Conservation (phyloP, 1,284 basidiomycete species). For the Anthracocystis setariae region DNA sequence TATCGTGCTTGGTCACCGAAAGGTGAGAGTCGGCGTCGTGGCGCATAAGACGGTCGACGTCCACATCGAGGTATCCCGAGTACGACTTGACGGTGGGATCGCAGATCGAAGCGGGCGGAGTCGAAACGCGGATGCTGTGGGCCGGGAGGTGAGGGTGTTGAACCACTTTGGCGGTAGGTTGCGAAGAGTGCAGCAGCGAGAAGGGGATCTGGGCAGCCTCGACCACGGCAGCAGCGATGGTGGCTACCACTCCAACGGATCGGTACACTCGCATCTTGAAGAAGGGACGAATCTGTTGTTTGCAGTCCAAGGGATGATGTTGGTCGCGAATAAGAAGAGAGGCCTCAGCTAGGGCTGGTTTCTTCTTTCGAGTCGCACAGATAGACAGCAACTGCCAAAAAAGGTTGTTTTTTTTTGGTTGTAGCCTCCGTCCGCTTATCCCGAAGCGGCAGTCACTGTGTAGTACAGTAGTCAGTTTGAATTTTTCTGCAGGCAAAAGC, state of each 20-base stretch:
- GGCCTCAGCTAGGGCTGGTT: too few species aligned
- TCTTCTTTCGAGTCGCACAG: too few species aligned
- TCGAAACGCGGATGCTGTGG: conserved; percentile 60
- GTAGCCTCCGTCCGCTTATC: conserved; percentile 18
- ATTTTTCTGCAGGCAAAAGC: background rate
- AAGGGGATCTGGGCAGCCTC: conserved; percentile 46
- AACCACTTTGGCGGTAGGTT: conserved; percentile 17
- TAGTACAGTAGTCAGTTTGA: too few species aligned
- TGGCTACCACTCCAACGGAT: conserved; percentile 6
- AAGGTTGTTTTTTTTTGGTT: too few species aligned
- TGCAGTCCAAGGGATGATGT: background rate
- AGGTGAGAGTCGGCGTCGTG: conserved; percentile 23
- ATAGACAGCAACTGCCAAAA: too few species aligned
- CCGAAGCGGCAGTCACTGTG: conserved; percentile 5
- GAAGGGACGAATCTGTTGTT: too few species aligned
- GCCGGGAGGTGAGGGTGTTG: conserved; percentile 61
- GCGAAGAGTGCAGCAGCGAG: conserved; percentile 10
- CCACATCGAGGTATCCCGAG: conserved; percentile 66
- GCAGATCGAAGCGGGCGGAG: conserved; percentile 54
- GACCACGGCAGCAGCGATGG: conserved; percentile 15
- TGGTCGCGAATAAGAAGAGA: too few species aligned
- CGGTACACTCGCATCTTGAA: conserved; percentile 20
- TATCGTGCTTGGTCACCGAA: conserved; percentile 20
- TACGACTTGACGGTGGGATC: conserved; percentile 54
- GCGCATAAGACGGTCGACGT: conserved; percentile 58